Base-by-base conservation (phyloP, 768 basidiomycete species). In the Agaricus subrufescens region DNA sequence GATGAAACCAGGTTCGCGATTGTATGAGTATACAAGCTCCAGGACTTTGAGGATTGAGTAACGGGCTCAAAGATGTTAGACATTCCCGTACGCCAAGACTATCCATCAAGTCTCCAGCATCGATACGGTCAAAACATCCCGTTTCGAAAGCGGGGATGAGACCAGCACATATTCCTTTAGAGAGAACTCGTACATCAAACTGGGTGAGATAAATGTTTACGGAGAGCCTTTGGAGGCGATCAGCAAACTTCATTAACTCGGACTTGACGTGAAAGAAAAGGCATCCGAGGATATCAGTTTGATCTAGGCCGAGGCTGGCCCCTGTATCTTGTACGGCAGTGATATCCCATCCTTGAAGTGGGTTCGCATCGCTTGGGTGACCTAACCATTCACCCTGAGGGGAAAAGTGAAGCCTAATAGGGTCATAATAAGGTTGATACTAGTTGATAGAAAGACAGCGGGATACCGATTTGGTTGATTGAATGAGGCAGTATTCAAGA, bases 291-390 rank as follows among this genome's bases (percentile, higher is more conserved):
- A 73, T 69, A 61, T 78, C 74, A 3, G 65, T 60, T 1, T 71
- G 63, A 47, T 73, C 70, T 43, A 73, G 48, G 4, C 69, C 67
- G 50, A 71, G 58, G 42, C 66, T 69, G 39, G 54, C 58, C n/a
- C 79, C 79, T 0, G 72, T 67, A 14, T 62, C 56, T 34, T 73
- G 64, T 19, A 81, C 71, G n/a, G 69, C 60, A 26, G 74, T 65
- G n/a, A 76, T 49, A 60, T 80, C 73, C 80, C 80, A 84, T 19
- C 77, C 76, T 37, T 69, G 70, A 0, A 83, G 69, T 0, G 82
- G 80, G 43, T 75, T 78, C 3, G 74, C 69, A 31, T 64, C 67
- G 37, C 74, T 72, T 14, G 65, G 61, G 48, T 67, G 67, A 12
- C 71, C 69, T 25, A 80, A 60, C 80, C 80, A 83, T 50, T 69